Evolutionary conservation across 139 green algal genomes (phyloP).

Genomic region (Chlamydomonas sp.): DNA sequence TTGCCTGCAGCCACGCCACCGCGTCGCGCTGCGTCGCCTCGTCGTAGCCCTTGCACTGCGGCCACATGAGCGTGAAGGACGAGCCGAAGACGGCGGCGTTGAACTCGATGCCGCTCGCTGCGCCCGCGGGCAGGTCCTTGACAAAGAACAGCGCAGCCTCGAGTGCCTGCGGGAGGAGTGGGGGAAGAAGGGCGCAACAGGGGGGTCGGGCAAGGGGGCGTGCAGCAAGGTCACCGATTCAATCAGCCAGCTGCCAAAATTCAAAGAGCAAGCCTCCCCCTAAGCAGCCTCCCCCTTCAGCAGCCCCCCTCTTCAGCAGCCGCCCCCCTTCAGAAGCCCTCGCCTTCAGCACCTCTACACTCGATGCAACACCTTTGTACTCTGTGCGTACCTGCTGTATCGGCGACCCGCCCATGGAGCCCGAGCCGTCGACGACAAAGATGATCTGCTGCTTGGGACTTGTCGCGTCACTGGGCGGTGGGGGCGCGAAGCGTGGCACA

Average conservation of each 20-base stretch:
- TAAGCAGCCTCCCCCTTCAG: no score
- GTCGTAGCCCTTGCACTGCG: slow-evolving; percentile 6
- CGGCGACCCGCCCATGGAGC: slow-evolving; percentile 23
- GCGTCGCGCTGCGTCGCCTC: slow-evolving; percentile 5
- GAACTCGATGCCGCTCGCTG: slow-evolving; percentile 18
- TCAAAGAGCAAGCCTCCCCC: no score
- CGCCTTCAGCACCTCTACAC: neutral
- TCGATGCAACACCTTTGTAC: no score
- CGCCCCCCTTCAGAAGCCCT: no score
- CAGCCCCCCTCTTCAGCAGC: no score
- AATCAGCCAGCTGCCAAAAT: no score
- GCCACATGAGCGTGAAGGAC: slow-evolving; percentile 19
- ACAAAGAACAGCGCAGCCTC: slow-evolving; percentile 36
- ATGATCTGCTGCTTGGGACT: neutral
- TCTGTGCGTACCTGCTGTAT: neutral
- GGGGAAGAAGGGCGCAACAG: neutral
- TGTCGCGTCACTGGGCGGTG: neutral
- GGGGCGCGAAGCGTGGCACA: slow-evolving; percentile 10
- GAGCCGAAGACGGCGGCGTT: slow-evolving; percentile 26
- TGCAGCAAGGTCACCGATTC: no score
- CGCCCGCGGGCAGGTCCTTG: slow-evolving; percentile 27
- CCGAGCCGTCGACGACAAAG: slow-evolving; percentile 26
- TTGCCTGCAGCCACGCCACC: slow-evolving; percentile 21
- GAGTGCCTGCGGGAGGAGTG: neutral
- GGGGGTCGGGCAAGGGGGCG: neutral